Percentiles rank a stretch among this genome's conserved stretches.
Evolutionary conservation across 495 filamentous ascomycete genomes (phyloP).

Genomic region (Neurospora sp.): DNA sequence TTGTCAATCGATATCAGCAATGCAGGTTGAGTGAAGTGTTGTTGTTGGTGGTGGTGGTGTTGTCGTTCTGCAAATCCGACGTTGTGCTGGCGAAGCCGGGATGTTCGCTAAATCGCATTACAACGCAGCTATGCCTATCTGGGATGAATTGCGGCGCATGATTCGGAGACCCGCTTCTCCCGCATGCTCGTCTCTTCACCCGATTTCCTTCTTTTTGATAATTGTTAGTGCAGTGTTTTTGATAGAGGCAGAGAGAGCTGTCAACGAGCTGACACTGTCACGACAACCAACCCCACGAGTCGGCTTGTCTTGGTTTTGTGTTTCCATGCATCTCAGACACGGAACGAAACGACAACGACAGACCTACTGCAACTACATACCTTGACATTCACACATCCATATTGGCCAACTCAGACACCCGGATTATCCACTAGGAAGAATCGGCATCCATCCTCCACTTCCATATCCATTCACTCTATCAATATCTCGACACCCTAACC

Average conservation of each 20-base stretch:
- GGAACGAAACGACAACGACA: background rate
- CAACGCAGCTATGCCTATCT: background rate
- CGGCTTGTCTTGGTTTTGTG: slow-evolving; percentile 25
- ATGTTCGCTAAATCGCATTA: background rate
- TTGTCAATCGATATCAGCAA: background rate
- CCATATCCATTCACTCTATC: background rate
- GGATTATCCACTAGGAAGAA: background rate
- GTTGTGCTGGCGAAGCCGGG: background rate
- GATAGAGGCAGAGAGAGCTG: background rate
- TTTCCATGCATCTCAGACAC: slow-evolving; percentile 25
- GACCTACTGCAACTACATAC: background rate
- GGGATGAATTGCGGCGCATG: slow-evolving; percentile 1
- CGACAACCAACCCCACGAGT: slow-evolving; percentile 25
- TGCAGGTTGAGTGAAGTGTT: background rate
- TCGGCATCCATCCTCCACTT: background rate
- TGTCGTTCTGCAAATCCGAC: background rate
- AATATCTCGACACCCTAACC: background rate
- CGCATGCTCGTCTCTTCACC: slow-evolving; percentile 20
- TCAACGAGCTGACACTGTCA: slow-evolving; percentile 2
- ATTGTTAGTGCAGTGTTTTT: background rate
- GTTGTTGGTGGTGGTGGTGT: background rate
- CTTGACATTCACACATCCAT: slow-evolving; percentile 1
- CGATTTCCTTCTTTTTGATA: slow-evolving; percentile 9
- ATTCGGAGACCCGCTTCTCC: slow-evolving; percentile 22
- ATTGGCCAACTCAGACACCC: slow-evolving; percentile 21